These are phyloP conservation scores for Acer negundo DNA, from an alignment of 345 rosid genomes.

Conservation along the genomic window DNA sequence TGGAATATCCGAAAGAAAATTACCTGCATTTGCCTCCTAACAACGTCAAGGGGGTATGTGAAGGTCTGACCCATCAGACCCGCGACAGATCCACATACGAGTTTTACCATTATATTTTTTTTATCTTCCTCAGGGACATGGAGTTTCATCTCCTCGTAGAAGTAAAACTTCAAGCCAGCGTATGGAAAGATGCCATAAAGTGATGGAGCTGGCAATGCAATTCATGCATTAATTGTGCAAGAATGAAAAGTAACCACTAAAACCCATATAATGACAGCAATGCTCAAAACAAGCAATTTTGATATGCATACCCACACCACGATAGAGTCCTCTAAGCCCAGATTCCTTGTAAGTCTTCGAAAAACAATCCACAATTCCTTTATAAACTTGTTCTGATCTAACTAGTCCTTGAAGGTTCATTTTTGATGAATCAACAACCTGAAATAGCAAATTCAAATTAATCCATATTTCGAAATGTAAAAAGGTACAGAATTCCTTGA, in stretches of 20 bases:
- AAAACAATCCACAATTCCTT: slow-evolving; percentile 85
- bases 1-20: slow-evolving; percentile 8
- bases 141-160: slow-evolving; percentile 93
- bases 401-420: slow-evolving; percentile 35
- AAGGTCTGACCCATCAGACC: slow-evolving; percentile 92
- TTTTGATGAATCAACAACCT: slow-evolving; percentile 70
- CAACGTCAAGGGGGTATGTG: slow-evolving; percentile 96
- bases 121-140: slow-evolving; percentile 75
- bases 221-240: slow-evolving; percentile 8
- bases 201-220: slow-evolving; percentile 69
- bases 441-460: slow-evolving; percentile 30
- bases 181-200: slow-evolving; percentile 94
- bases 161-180: slow-evolving; percentile 96
- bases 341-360: slow-evolving; percentile 68
- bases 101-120: slow-evolving; percentile 71
- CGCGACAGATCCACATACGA: slow-evolving; percentile 84
- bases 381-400: slow-evolving; percentile 50
- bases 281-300: slow-evolving; percentile 17
- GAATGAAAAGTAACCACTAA: slow-evolving; percentile 8
- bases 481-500: slow-evolving; percentile 6
- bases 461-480: slow-evolving; percentile 4
- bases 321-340: slow-evolving; percentile 82
- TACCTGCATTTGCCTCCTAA: slow-evolving; percentile 98
- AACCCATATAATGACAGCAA: slow-evolving; percentile 12
- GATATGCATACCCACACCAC: slow-evolving; percentile 75